Conservation (phyloP, 148 eudicot genomes). For the Arctostaphylos glauca region DNA sequence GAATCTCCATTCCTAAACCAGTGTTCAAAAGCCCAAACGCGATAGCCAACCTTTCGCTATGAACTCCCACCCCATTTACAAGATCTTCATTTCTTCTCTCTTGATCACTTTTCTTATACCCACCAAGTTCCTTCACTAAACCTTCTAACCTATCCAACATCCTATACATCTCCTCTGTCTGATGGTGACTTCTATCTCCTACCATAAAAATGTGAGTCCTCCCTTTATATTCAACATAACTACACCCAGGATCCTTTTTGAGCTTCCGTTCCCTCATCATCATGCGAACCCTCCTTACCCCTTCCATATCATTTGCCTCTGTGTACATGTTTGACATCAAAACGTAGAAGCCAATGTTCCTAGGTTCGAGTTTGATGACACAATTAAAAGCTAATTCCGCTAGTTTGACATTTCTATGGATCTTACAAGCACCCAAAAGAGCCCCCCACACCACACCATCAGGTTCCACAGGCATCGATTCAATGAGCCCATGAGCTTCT, state of each 20-base stretch:
- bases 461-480: constrained; percentile 59
- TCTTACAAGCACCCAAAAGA: constrained; percentile 82
- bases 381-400: constrained; percentile 60
- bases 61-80: constrained; percentile 39
- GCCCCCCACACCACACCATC: constrained; percentile 90
- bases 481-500: constrained; percentile 60
- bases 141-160: constrained; percentile 53
- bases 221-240: constrained; percentile 63
- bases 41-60: constrained; percentile 74
- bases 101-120: constrained; percentile 17
- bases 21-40: constrained; percentile 60
- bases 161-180: constrained; percentile 42
- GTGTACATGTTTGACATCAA: constrained; percentile 63
- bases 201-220: constrained; percentile 62
- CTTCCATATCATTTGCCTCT: constrained; percentile 39
- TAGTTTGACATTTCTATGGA: constrained; percentile 55
- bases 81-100: constrained; percentile 26
- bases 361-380: constrained; percentile 61
- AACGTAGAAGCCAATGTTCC: constrained; percentile 65
- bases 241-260: constrained; percentile 67
- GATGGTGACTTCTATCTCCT: constrained; percentile 66
- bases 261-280: constrained; percentile 67
- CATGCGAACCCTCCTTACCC: constrained; percentile 45
- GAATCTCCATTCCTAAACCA: constrained; percentile 38
- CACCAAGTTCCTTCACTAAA: constrained; percentile 26